Evolutionary conservation across 2,329 filamentous ascomycete species (phyloP), one percentile per base, ranked within the genome.

Genomic region (Exophiala phaeomuriformis): DNA sequence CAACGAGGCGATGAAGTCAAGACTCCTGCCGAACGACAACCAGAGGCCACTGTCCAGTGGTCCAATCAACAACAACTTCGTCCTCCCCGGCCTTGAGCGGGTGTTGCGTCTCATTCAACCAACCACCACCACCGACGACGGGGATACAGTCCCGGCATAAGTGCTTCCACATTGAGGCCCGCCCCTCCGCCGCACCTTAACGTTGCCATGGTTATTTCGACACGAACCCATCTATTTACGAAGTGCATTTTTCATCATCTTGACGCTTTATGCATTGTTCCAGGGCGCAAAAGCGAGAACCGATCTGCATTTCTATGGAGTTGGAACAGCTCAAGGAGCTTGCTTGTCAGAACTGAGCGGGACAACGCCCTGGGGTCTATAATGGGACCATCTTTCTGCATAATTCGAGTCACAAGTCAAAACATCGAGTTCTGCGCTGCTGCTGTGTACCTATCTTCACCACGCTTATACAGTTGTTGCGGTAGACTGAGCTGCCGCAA

Each of bases 1-100:
- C 35, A 36, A 39, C 53, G 57, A 49, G 53, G 64, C 27, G 70
- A 72, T 51, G 71, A 73, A 40, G 66, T 72, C 41, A 75, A 75
- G 57, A 67, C 67, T n/a, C 68, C 70, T 9, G 63, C 67, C 47
- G 67, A 68, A 3, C 61, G 63, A 52, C 68, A 67, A 51, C 53
- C 58, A 40, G 53, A 58, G 43, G 57, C 54, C 19, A 40, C 52
- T 30, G 31, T 54, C 2, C 55, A 54, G 12, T 60, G 58, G 58
- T 45, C 55, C 19, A 53, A 52, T 37, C 47, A 54, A 40, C 51
- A 58, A 40, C 44, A 55, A 5, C 53, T 46, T 46, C 47, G 57
- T 44, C 51, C 54, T 9, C 45, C 51, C 2, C 40, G 51, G n/a
- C 49, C 29, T 35, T 49, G 52, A 40, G 50, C 35, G 35, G 10